Evolutionary conservation across 2,329 filamentous ascomycete genomes (phyloP).

Genomic region (Stagonosporopsis vannaccii): DNA sequence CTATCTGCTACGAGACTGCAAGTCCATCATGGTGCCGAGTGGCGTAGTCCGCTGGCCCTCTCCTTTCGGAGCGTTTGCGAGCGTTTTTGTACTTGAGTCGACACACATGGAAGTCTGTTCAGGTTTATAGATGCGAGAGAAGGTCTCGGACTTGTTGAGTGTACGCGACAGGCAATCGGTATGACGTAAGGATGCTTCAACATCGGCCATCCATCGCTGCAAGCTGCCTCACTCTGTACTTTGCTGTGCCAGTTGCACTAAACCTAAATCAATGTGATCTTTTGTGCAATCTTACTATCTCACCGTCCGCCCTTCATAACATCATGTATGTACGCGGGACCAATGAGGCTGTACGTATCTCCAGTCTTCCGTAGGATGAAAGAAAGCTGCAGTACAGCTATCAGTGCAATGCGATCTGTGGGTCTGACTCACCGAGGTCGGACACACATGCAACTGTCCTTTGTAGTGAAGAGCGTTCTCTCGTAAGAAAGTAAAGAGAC

Average conservation of each 20-base stretch:
- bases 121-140: neutral
- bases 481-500: slow-evolving; percentile 11
- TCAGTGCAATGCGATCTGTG: slow-evolving; percentile 10
- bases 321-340: neutral
- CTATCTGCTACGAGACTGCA: slow-evolving; percentile 1
- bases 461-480: slow-evolving; percentile 13
- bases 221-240: neutral
- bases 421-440: slow-evolving; percentile 1
- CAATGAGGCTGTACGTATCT: neutral
- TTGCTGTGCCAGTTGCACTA: neutral
- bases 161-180: neutral
- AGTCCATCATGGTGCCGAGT: slow-evolving; percentile 3
- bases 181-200: neutral
- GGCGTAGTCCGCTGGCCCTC: neutral
- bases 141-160: neutral
- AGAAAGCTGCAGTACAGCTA: slow-evolving; percentile 7
- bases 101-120: neutral
- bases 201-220: neutral
- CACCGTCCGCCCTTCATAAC: neutral
- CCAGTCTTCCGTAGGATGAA: neutral
- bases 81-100: neutral
- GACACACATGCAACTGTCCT: slow-evolving; percentile 6
- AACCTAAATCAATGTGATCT: neutral
- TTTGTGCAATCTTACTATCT: neutral
- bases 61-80: neutral